Evolutionary conservation across 2,329 filamentous ascomycete genomes (phyloP).

Genomic region (Chrysoporthe austroafricana): DNA sequence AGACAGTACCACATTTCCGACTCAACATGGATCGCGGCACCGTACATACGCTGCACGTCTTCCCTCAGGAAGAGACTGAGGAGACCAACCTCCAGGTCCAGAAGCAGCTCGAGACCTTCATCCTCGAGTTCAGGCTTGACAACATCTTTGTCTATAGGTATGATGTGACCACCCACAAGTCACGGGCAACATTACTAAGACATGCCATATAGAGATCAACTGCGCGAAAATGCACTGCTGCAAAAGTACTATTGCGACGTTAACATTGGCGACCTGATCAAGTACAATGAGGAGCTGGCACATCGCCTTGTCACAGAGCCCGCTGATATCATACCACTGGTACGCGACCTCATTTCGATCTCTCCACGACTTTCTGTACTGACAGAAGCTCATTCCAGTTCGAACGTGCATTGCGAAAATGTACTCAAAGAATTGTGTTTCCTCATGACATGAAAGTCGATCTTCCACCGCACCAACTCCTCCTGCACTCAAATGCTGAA

Average conservation of each 20-base stretch:
- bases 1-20: not conserved
- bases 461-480: constrained; percentile 89
- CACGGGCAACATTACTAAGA: constrained; percentile 25
- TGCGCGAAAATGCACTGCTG: constrained; percentile 90
- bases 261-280: constrained; percentile 93
- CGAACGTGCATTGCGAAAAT: constrained; percentile 85
- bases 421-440: constrained; percentile 91
- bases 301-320: constrained; percentile 89
- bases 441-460: constrained; percentile 69
- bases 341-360: constrained; percentile 46
- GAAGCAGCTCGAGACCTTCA: constrained; percentile 82
- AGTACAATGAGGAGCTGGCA: constrained; percentile 92
- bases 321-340: constrained; percentile 87
- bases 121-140: constrained; percentile 91
- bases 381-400: constrained; percentile 61
- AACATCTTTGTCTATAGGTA: constrained; percentile 95
- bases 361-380: not conserved
- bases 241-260: constrained; percentile 97
- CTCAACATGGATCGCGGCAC: constrained; percentile 80
- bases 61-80: constrained; percentile 67
- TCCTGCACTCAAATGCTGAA: constrained; percentile 89
- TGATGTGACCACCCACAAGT: constrained; percentile 30
- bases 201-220: constrained; percentile 73
- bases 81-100: constrained; percentile 76
- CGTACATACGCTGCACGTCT: constrained; percentile 83